phyloP scores from a whole-genome alignment of 768 basidiomycete species.

The Podaxis rugospora region DNA sequence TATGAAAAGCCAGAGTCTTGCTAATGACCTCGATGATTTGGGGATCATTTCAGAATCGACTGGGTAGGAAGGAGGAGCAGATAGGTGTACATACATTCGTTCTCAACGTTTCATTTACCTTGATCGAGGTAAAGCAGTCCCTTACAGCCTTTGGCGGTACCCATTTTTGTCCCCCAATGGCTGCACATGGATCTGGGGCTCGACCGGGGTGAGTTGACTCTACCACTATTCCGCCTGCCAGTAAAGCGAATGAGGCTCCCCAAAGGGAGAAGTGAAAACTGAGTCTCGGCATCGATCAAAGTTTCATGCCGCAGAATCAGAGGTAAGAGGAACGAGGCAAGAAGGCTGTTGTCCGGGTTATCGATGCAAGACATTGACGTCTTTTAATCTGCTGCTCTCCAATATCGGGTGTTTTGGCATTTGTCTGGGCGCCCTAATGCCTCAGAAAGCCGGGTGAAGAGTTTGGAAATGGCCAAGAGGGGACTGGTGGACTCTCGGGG shows the following conservation, averaged over 20 bases:
- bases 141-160: slow-evolving; percentile 46
- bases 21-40: slow-evolving; percentile 58
- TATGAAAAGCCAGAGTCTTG: slow-evolving; percentile 59
- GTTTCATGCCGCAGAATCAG: too few species aligned
- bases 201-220: background rate
- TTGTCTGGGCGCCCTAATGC: background rate
- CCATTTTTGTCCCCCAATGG: slow-evolving; percentile 53
- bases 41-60: too few species aligned
- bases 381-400: too few species aligned
- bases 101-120: slow-evolving; percentile 44
- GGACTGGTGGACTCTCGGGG: too few species aligned
- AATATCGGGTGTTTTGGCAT: too few species aligned
- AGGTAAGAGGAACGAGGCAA: too few species aligned
- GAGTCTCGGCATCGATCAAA: too few species aligned
- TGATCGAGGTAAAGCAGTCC: slow-evolving; percentile 47
- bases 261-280: background rate
- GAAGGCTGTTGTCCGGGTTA: too few species aligned
- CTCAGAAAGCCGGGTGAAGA: background rate
- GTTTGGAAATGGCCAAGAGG: background rate
- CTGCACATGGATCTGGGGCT: slow-evolving; percentile 42
- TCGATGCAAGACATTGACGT: too few species aligned
- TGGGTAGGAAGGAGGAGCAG: background rate
- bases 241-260: background rate
- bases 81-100: slow-evolving; percentile 36
- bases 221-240: background rate